Base-by-base conservation (phyloP, 1,139 yeast species). In the Kazachstania sp. region DNA sequence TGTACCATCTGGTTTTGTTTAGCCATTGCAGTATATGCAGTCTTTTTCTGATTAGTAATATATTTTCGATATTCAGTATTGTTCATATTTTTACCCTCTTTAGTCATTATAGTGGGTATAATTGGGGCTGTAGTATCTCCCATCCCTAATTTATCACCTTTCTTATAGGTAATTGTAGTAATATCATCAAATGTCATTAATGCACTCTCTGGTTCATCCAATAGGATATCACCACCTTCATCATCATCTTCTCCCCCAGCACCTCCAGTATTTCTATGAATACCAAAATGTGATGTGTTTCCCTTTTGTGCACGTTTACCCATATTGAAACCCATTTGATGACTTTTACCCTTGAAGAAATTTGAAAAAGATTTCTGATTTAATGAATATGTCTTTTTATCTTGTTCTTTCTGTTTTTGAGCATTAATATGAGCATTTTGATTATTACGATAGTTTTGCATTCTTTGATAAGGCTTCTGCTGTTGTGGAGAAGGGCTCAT, bases 21-120 rank as follows among this genome's bases (percentile, higher is more conserved):
- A 1, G 79, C 78, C 44, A 75, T 68, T n/a, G 68, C 65, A 16
- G 72, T 73, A 56, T 73, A 61, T 18, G 77, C 77, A 63, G 73
- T 61, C 59, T 84, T 83, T 69, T 80, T 82, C 62, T 79, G 83
- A 12, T 78, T 79, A 47, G 81, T 80, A 75, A 80, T 73, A 54
- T 76, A 82, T 56, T 82, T 83, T 53, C 94, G 70, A 59, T 84
- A 83, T 51, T 80, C 81, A 9, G 77, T 69, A 55, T 77, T 81
- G 52, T 68, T 72, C 58, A 68, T 58, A 38, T 65, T 59, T 12
- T 57, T 54, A 31, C 59, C 58, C 15, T 54, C 57, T 23, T 56
- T 65, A 0, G 70, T 60, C 19, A 69, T 61, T 12, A 83, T 48
- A 0, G 86, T 81, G 9, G 94, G 94, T 39, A 84, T 83, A 53